Base-by-base conservation (phyloP, 2,329 filamentous ascomycete genomes). In the Parastagonospora avenae region DNA sequence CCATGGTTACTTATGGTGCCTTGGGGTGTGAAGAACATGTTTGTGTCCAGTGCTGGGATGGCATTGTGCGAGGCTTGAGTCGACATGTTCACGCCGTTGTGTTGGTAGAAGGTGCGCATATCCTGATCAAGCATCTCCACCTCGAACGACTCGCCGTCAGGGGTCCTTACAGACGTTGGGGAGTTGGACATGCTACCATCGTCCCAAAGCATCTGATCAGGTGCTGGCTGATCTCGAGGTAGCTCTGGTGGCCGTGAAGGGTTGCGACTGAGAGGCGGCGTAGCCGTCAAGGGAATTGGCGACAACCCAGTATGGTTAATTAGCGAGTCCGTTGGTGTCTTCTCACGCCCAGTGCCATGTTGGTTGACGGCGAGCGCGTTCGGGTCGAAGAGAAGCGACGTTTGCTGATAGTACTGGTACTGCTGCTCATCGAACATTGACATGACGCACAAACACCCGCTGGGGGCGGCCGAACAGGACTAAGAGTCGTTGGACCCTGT, bases 151-250 rank as follows among this genome's bases (percentile, higher is more conserved):
- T 71, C 66, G 52, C 62, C 58, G 39, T 74, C 68, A 2, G 71
- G 70, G 8, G 71, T 74, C 53, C 52, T 66, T 15, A 71, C 64
- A 51, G 69, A 72, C 10, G 65, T 71, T 7, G 70, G 69, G 35
- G 71, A 74, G 42, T 66, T 60, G n/a, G 71, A 74, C 7, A 59
- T 53, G 44, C 68, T 72, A 42, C 56, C 63, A 61, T 69, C 62
- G 46, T 71, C 66, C 58, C 61, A 72, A 44, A 62, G 47, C 55
- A 70, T 64, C 38, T 66, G 60, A 31, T 72, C 69, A 15, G 65
- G 66, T 12, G 48, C 19, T 24, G 19, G 37, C 12, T 69, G 63
- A n/a, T 68, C 64, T n/a, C 57, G 62, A 14, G 52, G 47, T 10
- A 57, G 57, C 28, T 67, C 62, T 45, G 67, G 67, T 24, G 59